phyloP scores from a whole-genome alignment of 2,329 filamentous ascomycete genomes.

The Pseudogymnoascus sp. region DNA sequence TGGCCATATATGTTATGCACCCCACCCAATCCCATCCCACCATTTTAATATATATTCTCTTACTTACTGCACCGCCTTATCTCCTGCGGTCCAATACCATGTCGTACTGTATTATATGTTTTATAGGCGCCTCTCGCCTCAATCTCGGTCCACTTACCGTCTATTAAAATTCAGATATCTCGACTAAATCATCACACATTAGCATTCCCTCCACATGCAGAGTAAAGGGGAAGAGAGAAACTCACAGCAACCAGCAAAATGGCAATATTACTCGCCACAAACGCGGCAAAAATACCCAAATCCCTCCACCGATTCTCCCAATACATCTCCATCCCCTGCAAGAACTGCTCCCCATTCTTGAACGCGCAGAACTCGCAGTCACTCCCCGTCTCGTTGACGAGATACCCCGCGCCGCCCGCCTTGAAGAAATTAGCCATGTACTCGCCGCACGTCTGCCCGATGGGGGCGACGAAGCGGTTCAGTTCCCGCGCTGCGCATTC shows the following conservation, averaged over 20 bases:
- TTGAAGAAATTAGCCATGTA: slow-evolving; percentile 49
- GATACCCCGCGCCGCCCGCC: slow-evolving; percentile 33
- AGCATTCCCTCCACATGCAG: background rate
- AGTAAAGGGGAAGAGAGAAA: slow-evolving; percentile 14
- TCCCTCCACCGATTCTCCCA: slow-evolving; percentile 74
- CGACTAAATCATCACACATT: slow-evolving; percentile 26
- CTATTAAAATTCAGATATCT: slow-evolving; percentile 41
- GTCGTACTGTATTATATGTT: slow-evolving; percentile 1
- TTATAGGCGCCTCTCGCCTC: background rate
- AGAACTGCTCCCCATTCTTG: slow-evolving; percentile 69
- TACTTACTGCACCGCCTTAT: background rate
- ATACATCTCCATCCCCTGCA: slow-evolving; percentile 55
- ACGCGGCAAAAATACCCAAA: slow-evolving; percentile 69
- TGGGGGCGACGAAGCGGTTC: slow-evolving; percentile 32
- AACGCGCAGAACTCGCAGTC: slow-evolving; percentile 58
- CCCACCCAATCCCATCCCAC: background rate
- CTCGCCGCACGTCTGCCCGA: slow-evolving; percentile 46
- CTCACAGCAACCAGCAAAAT: slow-evolving; percentile 51
- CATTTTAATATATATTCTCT: background rate
- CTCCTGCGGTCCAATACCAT: background rate
- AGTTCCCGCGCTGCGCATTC: slow-evolving; percentile 43
- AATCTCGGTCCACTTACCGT: slow-evolving; percentile 25
- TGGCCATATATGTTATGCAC: background rate
- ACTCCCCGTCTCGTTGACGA: slow-evolving; percentile 50
- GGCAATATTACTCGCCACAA: slow-evolving; percentile 70